Conservation (phyloP, 768 basidiomycete genomes). For the Ramaria sp. region DNA sequence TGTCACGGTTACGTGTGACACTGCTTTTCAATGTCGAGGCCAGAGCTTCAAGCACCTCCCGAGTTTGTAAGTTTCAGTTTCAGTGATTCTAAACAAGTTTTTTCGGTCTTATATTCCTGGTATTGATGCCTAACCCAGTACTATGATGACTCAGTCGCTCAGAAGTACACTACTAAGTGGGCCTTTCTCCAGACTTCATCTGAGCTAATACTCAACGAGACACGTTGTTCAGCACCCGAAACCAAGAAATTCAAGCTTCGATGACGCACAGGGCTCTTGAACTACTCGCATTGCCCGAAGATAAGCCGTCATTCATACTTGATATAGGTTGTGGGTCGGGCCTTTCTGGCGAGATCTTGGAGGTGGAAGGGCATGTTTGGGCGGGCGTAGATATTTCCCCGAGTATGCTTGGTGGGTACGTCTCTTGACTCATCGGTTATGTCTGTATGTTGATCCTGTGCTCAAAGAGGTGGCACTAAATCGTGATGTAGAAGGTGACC, state of each 20-base stretch:
- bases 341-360: conserved; percentile 89
- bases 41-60: conserved; percentile 81
- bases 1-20: conserved; percentile 1
- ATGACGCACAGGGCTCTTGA: conserved; percentile 97
- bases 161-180: conserved; percentile 97
- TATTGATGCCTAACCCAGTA: conserved; percentile 45
- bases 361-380: conserved; percentile 91
- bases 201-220: conserved; percentile 1
- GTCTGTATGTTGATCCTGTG: not conserved
- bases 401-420: conserved; percentile 80
- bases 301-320: conserved; percentile 73
- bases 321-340: conserved; percentile 99
- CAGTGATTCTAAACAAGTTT: no score
- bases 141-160: conserved; percentile 91
- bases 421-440: not conserved
- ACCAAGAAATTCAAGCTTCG: conserved; percentile 92
- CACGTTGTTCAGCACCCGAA: conserved; percentile 58
- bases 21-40: conserved; percentile 58
- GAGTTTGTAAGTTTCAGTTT: conserved; percentile 64
- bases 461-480: conserved; percentile 84
- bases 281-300: conserved; percentile 71
- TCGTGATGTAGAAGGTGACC: conserved; percentile 89
- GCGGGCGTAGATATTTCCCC: conserved; percentile 90
- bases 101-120: no score
- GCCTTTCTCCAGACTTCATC: not conserved